These are phyloP conservation scores for Claviceps pazoutovae DNA, from an alignment of 2,329 filamentous ascomycete genomes.

Conservation along the genomic window DNA sequence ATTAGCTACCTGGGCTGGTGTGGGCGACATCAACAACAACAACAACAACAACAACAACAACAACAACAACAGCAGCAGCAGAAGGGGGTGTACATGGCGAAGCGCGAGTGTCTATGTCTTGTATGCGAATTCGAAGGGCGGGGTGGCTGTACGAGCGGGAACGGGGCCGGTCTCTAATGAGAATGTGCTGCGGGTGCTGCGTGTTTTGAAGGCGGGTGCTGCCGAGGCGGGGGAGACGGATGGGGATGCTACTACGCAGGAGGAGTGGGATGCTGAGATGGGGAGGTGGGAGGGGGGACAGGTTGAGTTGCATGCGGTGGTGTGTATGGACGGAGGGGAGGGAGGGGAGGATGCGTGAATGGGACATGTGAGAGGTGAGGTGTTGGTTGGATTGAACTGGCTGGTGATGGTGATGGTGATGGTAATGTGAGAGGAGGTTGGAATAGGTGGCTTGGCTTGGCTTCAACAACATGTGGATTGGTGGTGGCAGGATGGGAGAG, in stretches of 20 bases:
- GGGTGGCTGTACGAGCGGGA: not conserved
- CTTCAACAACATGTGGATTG: not conserved
- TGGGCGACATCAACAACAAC: not conserved
- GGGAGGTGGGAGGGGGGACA: not conserved
- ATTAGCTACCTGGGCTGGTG: not conserved
- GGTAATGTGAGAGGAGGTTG: no score
- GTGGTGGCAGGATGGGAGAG: not conserved
- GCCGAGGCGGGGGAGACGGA: slow-evolving; percentile 10
- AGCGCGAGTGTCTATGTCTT: not conserved
- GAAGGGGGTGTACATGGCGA: not conserved
- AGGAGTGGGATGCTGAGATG: slow-evolving; percentile 13
- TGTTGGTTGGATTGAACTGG: no score
- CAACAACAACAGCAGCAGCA: not conserved
- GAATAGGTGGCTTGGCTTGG: no score
- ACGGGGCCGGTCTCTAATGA: not conserved
- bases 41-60: no score
- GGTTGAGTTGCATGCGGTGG: not conserved
- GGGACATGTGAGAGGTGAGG: not conserved
- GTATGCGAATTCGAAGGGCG: not conserved
- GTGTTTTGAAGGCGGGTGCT: not conserved
- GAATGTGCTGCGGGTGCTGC: not conserved
- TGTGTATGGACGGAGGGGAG: not conserved
- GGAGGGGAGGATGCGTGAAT: not conserved
- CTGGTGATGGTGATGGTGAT: no score
- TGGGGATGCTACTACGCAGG: slow-evolving; percentile 6